Conservation (phyloP, 257 asterid genomes). For the Capsicum pubescens region DNA sequence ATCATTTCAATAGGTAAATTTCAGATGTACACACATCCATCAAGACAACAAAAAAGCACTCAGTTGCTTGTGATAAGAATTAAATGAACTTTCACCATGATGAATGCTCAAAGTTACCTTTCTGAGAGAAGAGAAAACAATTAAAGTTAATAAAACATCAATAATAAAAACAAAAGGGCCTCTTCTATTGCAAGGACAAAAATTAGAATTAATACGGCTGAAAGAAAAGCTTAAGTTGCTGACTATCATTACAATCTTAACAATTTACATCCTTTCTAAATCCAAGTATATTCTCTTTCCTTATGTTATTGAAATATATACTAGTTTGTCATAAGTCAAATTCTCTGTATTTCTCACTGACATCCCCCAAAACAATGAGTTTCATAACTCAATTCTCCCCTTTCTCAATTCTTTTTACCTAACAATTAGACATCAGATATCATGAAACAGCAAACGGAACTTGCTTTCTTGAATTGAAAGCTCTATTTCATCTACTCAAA, state of each 20-base stretch:
- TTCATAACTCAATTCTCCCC: neutral
- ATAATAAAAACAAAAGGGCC: neutral
- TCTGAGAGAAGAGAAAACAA: neutral
- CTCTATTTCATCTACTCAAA: slow-evolving; percentile 12
- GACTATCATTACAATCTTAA: neutral
- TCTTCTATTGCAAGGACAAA: neutral
- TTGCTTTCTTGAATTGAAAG: neutral
- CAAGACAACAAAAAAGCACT: neutral
- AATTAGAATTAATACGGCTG: neutral
- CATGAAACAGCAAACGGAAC: slow-evolving; percentile 1
- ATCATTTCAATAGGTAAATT: neutral
- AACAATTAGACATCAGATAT: neutral
- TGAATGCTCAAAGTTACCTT: neutral
- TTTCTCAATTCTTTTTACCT: neutral
- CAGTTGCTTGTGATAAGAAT: neutral
- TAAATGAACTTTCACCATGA: neutral
- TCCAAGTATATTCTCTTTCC: neutral
- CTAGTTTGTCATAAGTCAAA: neutral
- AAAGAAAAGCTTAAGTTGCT: neutral
- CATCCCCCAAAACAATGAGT: neutral
- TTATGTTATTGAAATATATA: neutral
- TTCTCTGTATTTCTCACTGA: neutral
- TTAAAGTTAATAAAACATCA: neutral
- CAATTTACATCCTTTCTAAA: slow-evolving; percentile 7
- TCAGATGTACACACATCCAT: neutral